These are phyloP conservation scores for Deuterostichococcus epilithicus DNA, from an alignment of 139 green algal species.

Conservation along the genomic window DNA sequence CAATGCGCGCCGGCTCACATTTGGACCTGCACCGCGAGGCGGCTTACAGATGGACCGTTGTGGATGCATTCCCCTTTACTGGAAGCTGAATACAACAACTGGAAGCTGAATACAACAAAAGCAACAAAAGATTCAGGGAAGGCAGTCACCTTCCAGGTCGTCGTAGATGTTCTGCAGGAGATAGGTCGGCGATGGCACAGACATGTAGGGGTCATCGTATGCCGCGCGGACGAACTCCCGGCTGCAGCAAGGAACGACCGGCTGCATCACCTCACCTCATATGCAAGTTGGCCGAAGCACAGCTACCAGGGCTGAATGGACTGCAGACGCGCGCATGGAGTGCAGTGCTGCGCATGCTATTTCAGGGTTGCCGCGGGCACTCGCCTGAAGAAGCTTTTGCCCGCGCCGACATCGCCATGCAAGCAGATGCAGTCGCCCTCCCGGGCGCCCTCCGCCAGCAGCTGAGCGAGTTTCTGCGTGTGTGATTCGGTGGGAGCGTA, in stretches of 20 bases:
- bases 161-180: conserved; percentile 83
- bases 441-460: conserved; percentile 24
- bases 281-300: too few species aligned
- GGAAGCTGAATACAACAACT: too few species aligned
- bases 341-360: neutral
- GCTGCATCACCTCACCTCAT: too few species aligned
- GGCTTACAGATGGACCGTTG: too few species aligned
- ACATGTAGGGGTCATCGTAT: conserved; percentile 46
- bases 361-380: neutral
- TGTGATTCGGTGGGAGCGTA: conserved; percentile 3
- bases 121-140: too few species aligned
- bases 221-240: conserved; percentile 70
- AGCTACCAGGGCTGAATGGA: too few species aligned
- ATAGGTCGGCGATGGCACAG: conserved; percentile 82
- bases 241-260: conserved; percentile 31
- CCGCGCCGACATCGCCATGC: conserved; percentile 70
- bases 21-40: too few species aligned
- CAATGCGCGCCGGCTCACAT: too few species aligned
- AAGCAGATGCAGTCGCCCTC: conserved; percentile 61
- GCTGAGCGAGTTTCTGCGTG: conserved; percentile 26
- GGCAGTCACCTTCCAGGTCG: conserved; percentile 33
- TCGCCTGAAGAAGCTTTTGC: conserved; percentile 81
- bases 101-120: too few species aligned
- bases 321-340: too few species aligned
- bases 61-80: too few species aligned